Base-by-base conservation (phyloP, 2,329 filamentous ascomycete species). In the Davidsoniella eucalypti region DNA sequence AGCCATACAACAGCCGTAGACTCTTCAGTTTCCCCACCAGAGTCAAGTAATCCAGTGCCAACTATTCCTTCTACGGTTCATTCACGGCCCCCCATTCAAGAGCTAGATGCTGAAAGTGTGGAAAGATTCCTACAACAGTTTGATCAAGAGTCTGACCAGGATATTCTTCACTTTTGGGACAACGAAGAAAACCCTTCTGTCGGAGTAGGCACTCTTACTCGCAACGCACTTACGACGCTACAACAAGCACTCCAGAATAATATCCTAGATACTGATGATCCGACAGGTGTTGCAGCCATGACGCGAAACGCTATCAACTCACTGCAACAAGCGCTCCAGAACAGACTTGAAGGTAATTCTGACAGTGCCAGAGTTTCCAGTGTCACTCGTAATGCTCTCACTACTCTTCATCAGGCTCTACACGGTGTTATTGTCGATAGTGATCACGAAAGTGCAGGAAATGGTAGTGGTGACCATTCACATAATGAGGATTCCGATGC, bases 111-210 rank as follows among this genome's bases (percentile, higher is more conserved):
- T 10, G 51, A 53, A n/a, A 50, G 47, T 39, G 51, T 53, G 9
- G 51, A 53, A 14, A 43, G 51, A 16, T 53, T 53, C 33, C 40
- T 53, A n/a, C 47, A 50, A 29, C 51, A 53, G 17, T 50, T 59
- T 6, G 61, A 68, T 9, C 65, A 65, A 7, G 72, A 75, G 14
- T 72, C 71, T 0, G 70, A 73, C 16, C 69, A 70, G 7, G 76
- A 77, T 50, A 71, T 80, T 52, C 58, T 80, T 26, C 70, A 72
- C 26, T 70, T 81, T 46, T 80, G 76, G 73, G 69, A 66, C 10
- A 25, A 36, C 17, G 69, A 70, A 2, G 70, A 74, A 17, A 67
- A 65, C n/a, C 67, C 66, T 3, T 65, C 61, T 6, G 69, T 36
- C 4, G 47, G 43, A 14, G 47, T 53, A 5, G 44, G 47, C 33